Percentiles rank a stretch among this genome's conserved stretches.
Evolutionary conservation across 257 asterid genomes (phyloP).

Genomic region (Osmanthus fragrans): DNA sequence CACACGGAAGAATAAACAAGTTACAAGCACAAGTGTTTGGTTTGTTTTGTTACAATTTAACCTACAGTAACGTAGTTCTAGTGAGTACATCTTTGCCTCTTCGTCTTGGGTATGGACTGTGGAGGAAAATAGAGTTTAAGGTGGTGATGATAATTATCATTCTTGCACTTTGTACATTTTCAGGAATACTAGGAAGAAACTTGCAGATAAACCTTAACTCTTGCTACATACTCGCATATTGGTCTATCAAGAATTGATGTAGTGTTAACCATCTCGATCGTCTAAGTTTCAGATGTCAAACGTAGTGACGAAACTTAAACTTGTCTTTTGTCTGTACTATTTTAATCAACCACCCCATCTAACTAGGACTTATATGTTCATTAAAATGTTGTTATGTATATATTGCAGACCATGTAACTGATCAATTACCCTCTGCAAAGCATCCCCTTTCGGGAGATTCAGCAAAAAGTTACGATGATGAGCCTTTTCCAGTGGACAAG

Average conservation of each 20-base stretch:
- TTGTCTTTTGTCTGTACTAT: too few species aligned
- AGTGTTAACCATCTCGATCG: too few species aligned
- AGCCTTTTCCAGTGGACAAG: background rate
- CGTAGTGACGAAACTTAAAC: too few species aligned
- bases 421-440: background rate
- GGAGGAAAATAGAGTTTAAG: background rate
- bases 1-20: too few species aligned
- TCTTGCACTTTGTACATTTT: background rate
- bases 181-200: constrained; percentile 9
- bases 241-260: too few species aligned
- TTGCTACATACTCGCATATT: background rate
- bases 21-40: too few species aligned
- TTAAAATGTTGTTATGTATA: background rate
- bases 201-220: background rate
- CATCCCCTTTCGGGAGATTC: background rate
- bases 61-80: background rate
- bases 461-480: background rate
- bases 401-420: background rate
- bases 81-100: background rate
- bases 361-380: too few species aligned
- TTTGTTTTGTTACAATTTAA: too few species aligned
- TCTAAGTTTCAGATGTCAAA: too few species aligned
- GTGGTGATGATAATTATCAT: background rate
- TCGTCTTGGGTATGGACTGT: background rate
- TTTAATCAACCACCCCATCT: too few species aligned